A percentile compares a stretch with the other conserved stretches of the same genome.
These are phyloP conservation scores for Colletotrichum sansevieriae DNA, from an alignment of 2,329 filamentous ascomycete species.

Conservation along the genomic window DNA sequence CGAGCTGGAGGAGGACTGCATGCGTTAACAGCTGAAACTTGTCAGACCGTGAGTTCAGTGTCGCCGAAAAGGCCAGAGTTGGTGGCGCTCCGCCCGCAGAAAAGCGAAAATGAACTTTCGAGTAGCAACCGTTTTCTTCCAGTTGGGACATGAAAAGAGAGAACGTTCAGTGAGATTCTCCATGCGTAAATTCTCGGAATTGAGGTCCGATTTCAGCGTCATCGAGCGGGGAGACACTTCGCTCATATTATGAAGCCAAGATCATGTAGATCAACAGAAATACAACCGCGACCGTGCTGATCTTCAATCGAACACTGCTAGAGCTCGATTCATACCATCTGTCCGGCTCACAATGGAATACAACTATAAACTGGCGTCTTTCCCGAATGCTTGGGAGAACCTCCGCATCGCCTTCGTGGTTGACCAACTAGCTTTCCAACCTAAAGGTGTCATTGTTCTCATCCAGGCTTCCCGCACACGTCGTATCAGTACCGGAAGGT, in stretches of 20 bases:
- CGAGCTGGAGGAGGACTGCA: too few species aligned
- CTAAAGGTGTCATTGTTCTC: conserved; percentile 54
- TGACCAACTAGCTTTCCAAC: neutral
- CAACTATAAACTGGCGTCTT: neutral
- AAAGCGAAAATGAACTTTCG: neutral
- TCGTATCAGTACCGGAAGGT: conserved; percentile 59
- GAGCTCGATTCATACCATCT: too few species aligned
- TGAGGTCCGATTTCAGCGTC: too few species aligned
- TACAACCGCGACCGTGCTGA: too few species aligned
- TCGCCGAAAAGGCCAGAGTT: too few species aligned
- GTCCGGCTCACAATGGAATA: neutral
- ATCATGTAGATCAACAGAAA: too few species aligned
- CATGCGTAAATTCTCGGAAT: neutral
- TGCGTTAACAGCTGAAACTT: neutral
- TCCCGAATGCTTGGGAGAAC: neutral
- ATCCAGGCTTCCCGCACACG: conserved; percentile 63
- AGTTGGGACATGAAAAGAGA: too few species aligned
- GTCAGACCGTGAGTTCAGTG: neutral
- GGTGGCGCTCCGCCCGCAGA: neutral
- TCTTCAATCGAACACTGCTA: too few species aligned
- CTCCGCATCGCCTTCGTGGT: conserved; percentile 11
- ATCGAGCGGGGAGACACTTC: too few species aligned
- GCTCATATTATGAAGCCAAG: too few species aligned
- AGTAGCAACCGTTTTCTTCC: too few species aligned
- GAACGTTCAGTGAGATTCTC: too few species aligned